Evolutionary conservation across 2,329 filamentous ascomycete species (phyloP), one percentile per base, ranked within the genome.

Genomic region (Ceratocystis lukuohia): DNA sequence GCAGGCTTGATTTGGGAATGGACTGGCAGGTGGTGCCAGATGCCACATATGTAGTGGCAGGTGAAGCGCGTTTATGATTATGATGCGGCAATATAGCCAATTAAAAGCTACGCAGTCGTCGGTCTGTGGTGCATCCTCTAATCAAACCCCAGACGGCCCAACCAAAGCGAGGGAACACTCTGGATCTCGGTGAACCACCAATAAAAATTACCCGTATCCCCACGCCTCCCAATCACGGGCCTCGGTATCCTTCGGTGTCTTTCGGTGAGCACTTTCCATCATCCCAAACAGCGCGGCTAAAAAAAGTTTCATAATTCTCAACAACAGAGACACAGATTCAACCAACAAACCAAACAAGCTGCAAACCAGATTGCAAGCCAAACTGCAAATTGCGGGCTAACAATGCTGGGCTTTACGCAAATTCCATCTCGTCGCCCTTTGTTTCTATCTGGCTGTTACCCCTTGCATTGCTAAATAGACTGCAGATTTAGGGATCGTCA

Each of bases 391-490:
- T 59, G 17, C 28, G 17, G 28, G 30, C 30, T n/a, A 30, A 59
- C 25, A 59, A 59, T 59, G 56, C 28, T 59, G 28, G 37, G 56
- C 56, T 59, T 59, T 30, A 37, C 15, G 56, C 56, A 30, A 33
- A 59, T 59, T 59, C 56, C 56, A 59, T 30, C 56, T 37, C 20
- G 56, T 20, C 30, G 12, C 56, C 56, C 56, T 59, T 15, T 30
- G 25, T 30, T 59, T n/a, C 25, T 25, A 30, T 37, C 30, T n/a
- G 20, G 22, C n/a, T 3, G 7, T n/a, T 59, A 30, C 22, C 56
- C 56, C 56, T 59, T 59, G 56, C 56, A 59, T 37, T 28, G 30
- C 37, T 59, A 59, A 59, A 59, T 59, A 33, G 56, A 59, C 20
- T 59, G 56, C 56, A 59, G 25, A 59, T 59, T 20, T 37, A 59